Evolutionary conservation across 2,329 filamentous ascomycete genomes (phyloP).

Genomic region (Colletotrichum zoysiae): DNA sequence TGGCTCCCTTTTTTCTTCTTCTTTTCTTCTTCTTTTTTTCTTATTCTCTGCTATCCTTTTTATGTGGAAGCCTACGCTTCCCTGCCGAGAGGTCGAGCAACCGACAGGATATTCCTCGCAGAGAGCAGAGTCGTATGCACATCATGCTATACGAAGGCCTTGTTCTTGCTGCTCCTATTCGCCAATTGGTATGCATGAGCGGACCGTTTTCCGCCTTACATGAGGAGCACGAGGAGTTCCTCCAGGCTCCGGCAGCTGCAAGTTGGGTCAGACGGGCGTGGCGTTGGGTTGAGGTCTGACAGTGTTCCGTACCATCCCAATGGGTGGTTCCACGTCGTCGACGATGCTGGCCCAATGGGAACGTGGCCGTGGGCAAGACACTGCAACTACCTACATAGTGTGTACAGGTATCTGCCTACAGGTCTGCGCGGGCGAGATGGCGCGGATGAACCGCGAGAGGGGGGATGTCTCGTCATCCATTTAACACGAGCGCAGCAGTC

Average conservation of each 20-base stretch:
- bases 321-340: conserved; percentile 30
- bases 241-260: conserved; percentile 23
- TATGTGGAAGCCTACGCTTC: not conserved
- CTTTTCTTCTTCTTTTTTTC: not conserved
- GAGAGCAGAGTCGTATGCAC: conserved; percentile 19
- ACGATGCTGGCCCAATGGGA: conserved; percentile 34
- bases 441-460: conserved; percentile 12
- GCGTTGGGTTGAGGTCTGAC: conserved; percentile 19
- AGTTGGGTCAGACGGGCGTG: conserved; percentile 32
- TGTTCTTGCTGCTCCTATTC: conserved; percentile 20
- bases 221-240: conserved; percentile 39
- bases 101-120: conserved; percentile 32
- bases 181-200: conserved; percentile 39
- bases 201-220: conserved; percentile 43
- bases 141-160: conserved; percentile 23
- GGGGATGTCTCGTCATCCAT: conserved; percentile 5
- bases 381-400: not conserved
- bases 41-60: not conserved
- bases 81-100: conserved; percentile 4
- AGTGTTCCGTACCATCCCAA: conserved; percentile 21
- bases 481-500: not conserved
- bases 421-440: conserved; percentile 24
- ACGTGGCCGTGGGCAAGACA: conserved; percentile 16
- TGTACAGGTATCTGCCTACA: not conserved
- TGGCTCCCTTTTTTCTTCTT: too few species aligned